Conservation (phyloP, 768 basidiomycete genomes). For the Crassisporium funariophilum region DNA sequence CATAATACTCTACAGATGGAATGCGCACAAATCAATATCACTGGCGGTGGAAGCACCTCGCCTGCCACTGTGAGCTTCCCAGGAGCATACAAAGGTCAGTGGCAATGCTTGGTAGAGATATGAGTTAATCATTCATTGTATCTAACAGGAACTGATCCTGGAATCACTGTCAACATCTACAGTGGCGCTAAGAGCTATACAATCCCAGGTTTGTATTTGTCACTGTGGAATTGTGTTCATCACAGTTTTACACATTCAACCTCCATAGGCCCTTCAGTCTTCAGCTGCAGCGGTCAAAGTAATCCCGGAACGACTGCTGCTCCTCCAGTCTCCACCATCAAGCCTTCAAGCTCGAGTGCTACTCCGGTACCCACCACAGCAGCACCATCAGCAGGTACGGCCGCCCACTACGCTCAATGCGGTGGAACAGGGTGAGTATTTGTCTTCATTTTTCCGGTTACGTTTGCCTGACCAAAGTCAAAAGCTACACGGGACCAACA, state of each 20-base stretch:
- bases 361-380: constrained; percentile 20
- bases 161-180: constrained; percentile 50
- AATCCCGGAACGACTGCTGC: constrained; percentile 14
- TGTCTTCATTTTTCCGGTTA: background rate
- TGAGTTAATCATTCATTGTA: background rate
- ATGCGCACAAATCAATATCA: constrained; percentile 47
- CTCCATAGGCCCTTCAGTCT: constrained; percentile 37
- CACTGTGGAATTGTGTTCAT: background rate
- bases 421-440: constrained; percentile 38
- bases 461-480: constrained; percentile 33
- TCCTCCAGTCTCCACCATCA: constrained; percentile 12
- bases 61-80: constrained; percentile 51
- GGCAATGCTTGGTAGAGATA: background rate
- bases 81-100: constrained; percentile 43
- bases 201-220: constrained; percentile 36
- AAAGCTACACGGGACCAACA: constrained; percentile 22
- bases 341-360: constrained; percentile 15
- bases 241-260: background rate
- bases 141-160: constrained; percentile 43
- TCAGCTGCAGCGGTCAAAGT: constrained; percentile 36
- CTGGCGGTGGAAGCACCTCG: constrained; percentile 42
- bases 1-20: constrained; percentile 35
- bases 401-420: constrained; percentile 45
- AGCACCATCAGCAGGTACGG: constrained; percentile 27
- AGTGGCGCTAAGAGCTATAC: constrained; percentile 38